phyloP scores from a whole-genome alignment of 1,284 basidiomycete genomes.

The Dichomitus squalens region DNA sequence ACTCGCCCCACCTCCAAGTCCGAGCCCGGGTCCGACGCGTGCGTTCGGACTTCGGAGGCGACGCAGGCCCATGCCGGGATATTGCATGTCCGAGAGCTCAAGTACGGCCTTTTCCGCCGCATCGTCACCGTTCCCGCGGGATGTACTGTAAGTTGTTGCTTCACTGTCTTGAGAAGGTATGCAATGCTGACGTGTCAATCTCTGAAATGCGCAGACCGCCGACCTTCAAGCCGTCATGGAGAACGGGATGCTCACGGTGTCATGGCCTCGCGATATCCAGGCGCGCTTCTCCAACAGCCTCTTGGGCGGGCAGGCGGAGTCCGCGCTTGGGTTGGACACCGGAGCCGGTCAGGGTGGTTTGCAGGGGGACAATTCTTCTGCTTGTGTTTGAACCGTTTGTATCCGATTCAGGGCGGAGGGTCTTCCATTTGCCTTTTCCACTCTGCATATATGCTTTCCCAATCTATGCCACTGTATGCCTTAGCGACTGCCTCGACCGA shows the following conservation, averaged over 20 bases:
- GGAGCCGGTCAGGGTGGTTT: neutral
- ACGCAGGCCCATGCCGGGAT: neutral
- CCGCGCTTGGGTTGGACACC: neutral
- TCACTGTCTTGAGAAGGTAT: neutral
- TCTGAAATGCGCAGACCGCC: conserved; percentile 2
- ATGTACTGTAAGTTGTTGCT: conserved; percentile 10
- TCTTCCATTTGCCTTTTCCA: neutral
- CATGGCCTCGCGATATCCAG: conserved; percentile 26
- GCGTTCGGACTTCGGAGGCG: neutral
- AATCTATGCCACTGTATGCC: neutral
- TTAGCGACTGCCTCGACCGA: neutral
- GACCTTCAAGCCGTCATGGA: conserved; percentile 21
- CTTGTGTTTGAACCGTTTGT: neutral
- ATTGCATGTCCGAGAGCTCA: conserved; percentile 47
- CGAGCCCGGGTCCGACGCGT: neutral
- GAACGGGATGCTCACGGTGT: conserved; percentile 30
- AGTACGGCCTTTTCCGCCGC: conserved; percentile 54
- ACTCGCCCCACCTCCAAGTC: neutral
- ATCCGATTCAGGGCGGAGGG: neutral
- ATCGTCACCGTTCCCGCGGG: conserved; percentile 32
- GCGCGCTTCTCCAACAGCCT: neutral
- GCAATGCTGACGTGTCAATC: neutral
- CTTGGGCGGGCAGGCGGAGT: neutral
- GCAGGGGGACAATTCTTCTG: neutral
- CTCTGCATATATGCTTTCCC: neutral